phyloP scores from a whole-genome alignment of 305 asterid species.

The Ruellia speciosa region DNA sequence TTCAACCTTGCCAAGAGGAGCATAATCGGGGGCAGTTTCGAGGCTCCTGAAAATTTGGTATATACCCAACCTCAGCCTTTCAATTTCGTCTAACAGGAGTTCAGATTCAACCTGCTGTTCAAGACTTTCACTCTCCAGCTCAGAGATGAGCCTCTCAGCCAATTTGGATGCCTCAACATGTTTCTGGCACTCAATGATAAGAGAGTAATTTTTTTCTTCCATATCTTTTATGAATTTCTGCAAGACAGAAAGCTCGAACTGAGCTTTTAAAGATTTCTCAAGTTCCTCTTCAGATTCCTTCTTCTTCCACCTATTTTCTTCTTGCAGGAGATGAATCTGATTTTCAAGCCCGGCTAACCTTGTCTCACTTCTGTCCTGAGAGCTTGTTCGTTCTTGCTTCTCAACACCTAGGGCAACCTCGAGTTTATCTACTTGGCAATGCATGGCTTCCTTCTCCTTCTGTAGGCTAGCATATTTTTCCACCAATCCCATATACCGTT shows the following conservation, averaged over 20 bases:
- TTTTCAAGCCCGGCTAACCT: conserved; percentile 53
- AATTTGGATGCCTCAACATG: conserved; percentile 83
- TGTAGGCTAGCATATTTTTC: conserved; percentile 55
- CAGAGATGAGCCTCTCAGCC: conserved; percentile 75
- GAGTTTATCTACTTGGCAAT: conserved; percentile 52
- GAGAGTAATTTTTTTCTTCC: conserved; percentile 75
- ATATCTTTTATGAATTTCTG: conserved; percentile 83
- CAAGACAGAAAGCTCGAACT: conserved; percentile 73
- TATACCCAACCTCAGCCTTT: conserved; percentile 59
- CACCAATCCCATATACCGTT: conserved; percentile 53
- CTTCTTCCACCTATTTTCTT: conserved; percentile 63
- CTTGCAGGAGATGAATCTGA: conserved; percentile 58
- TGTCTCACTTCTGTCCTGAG: conserved; percentile 41
- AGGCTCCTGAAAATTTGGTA: conserved; percentile 58
- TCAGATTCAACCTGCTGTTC: conserved; percentile 91
- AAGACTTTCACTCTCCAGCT: conserved; percentile 71
- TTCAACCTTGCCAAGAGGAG: conserved; percentile 33
- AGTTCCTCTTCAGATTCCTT: conserved; percentile 77
- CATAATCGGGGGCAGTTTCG: conserved; percentile 33
- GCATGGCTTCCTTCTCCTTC: conserved; percentile 54
- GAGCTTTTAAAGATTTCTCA: conserved; percentile 67
- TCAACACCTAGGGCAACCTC: conserved; percentile 45
- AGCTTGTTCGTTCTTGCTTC: conserved; percentile 60
- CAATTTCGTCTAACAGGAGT: conserved; percentile 66
- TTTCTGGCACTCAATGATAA: conserved; percentile 70